A percentile compares a stretch with the other conserved stretches of the same genome.
Evolutionary conservation across 345 rosid species (phyloP).

Genomic region (Moringa oleifera): DNA sequence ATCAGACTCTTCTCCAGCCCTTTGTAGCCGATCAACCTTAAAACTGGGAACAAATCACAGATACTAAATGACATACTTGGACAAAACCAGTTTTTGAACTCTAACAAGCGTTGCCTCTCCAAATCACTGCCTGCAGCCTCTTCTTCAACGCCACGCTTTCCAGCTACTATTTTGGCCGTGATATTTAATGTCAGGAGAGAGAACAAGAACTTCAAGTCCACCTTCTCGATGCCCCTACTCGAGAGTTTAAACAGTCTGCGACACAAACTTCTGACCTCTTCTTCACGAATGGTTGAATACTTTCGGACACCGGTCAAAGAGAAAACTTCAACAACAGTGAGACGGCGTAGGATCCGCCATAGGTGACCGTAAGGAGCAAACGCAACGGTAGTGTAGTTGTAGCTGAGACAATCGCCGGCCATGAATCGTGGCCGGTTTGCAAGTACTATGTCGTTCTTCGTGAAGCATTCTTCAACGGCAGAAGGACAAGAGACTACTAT

Average conservation of each 20-base stretch:
- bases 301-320: slow-evolving; percentile 16
- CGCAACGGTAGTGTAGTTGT: slow-evolving; percentile 20
- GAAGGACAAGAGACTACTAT: slow-evolving; percentile 24
- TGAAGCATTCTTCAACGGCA: slow-evolving; percentile 24
- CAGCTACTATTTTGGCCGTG: background rate
- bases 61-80: slow-evolving; percentile 3
- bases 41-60: slow-evolving; percentile 9
- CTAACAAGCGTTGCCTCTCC: background rate
- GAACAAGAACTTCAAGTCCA: slow-evolving; percentile 8
- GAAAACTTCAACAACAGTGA: no score
- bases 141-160: slow-evolving; percentile 7
- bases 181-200: background rate
- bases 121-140: no score
- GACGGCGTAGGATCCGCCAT: slow-evolving; percentile 34
- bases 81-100: slow-evolving; percentile 1
- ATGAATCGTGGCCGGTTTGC: slow-evolving; percentile 20
- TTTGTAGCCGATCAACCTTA: no score
- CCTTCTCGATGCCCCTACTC: no score
- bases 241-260: slow-evolving; percentile 4
- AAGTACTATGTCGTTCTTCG: no score
- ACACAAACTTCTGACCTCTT: slow-evolving; percentile 2
- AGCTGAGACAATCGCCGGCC: slow-evolving; percentile 11
- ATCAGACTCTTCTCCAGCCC: no score
- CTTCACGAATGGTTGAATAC: background rate
- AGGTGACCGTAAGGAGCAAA: slow-evolving; percentile 10